These are phyloP conservation scores for Acanthamoeba quina DNA, from an alignment of 208 protist genomes.

Conservation along the genomic window DNA sequence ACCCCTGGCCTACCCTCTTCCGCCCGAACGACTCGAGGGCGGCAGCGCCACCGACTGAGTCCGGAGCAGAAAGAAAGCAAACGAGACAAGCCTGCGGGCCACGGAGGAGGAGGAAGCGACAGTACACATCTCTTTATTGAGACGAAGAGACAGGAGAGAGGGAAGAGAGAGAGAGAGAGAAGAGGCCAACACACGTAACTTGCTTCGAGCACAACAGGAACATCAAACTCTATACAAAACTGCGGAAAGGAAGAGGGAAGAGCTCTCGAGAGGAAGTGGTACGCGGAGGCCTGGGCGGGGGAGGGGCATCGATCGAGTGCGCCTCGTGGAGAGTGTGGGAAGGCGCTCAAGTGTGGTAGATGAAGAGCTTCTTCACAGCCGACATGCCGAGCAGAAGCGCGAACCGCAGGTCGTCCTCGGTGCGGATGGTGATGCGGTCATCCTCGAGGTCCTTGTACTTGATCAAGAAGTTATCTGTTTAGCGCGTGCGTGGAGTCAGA, in stretches of 20 bases:
- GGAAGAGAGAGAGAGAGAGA: background rate
- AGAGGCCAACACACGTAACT: background rate
- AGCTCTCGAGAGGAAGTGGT: too few species aligned
- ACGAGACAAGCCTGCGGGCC: slow-evolving; percentile 6
- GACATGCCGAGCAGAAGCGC: slow-evolving; percentile 65
- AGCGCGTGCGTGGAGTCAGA: background rate
- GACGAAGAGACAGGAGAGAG: background rate
- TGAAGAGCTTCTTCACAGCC: slow-evolving; percentile 64
- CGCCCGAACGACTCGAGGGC: slow-evolving; percentile 24
- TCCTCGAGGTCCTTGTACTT: slow-evolving; percentile 72
- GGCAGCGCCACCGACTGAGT: slow-evolving; percentile 1
- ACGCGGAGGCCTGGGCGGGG: too few species aligned
- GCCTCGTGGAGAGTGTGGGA: background rate
- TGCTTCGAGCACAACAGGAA: too few species aligned
- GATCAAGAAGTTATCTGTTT: slow-evolving; percentile 45
- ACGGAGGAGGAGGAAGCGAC: background rate
- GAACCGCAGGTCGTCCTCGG: slow-evolving; percentile 65
- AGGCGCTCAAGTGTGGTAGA: background rate
- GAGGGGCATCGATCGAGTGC: background rate
- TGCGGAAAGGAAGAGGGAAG: too few species aligned
- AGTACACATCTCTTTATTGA: background rate
- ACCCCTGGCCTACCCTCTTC: slow-evolving; percentile 3
- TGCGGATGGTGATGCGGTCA: slow-evolving; percentile 66
- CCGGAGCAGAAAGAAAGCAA: background rate
- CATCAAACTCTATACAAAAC: too few species aligned